Evolutionary conservation across 805 yeast genomes (phyloP), one percentile per base, ranked within the genome.

Genomic region (Saccharomycopsis sp.): DNA sequence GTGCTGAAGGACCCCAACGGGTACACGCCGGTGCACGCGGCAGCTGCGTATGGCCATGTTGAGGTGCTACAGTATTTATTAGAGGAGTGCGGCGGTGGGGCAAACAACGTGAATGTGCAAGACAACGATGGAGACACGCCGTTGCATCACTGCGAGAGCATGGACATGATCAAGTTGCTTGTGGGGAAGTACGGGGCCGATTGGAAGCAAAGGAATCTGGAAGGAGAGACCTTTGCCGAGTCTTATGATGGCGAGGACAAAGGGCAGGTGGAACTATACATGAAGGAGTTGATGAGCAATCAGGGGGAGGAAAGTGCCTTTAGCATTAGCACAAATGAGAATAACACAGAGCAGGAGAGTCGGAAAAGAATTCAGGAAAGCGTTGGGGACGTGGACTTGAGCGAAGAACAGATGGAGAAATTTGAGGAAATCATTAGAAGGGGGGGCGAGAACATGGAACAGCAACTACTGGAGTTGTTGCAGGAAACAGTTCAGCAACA

Each of bases 71-170:
- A 62, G 42, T 72, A 69, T 48, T 64, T 86, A 34, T 58, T 82
- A 4, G 51, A 51, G 4, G 57, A 61, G 15, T 51, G 61, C 15
- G 83, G 83, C 6, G 36, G 22, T 9, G 10, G 20, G 2, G 7
- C 8, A 4, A 97, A 96, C 5, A 79, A 92, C 54, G 71, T 87
- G 18, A 87, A 92, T 57, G 64, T 88, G 23, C 76, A 68, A 44
- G 99, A 92, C 52, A 62, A 62, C 17, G 98, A 94, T 50, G 96
- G 97, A 2, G 99, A 92, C 53, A 81, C 97, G 0, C 96, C 99
- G 1, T 65, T 92, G 46, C 97, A 89, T 58, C 94, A 86, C 51
- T 84, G 77, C 17, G 99, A 92, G 55, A 80, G 77, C 41, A 61
- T 73, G 0, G 63, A 56, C 1, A 69, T 76, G 1, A 96, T 95